Conservation (phyloP, 129 eudicot genomes). For the sunflower (Helianthus annuus) region HanXRQr2.0-SUNRISE NC_035449.2:72639137-72639636, state of each 20-base stretch:
- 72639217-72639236: slow-evolving; percentile 41
- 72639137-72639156: slow-evolving; percentile 75
- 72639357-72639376: no score
- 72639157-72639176: slow-evolving; percentile 87
- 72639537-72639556: slow-evolving; percentile 21
- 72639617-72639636: slow-evolving; percentile 26
- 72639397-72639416: no score
- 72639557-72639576: slow-evolving; percentile 13
- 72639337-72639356: no score
- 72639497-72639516: slow-evolving; percentile 79
- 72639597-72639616: slow-evolving; percentile 19
- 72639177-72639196: slow-evolving; percentile 98
- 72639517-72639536: slow-evolving; percentile 3
- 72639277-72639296: no score
- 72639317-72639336: no score
- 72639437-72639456: no score
- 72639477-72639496: slow-evolving; percentile 33
- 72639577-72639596: slow-evolving; percentile 26
- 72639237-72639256: neutral
- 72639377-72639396: no score
- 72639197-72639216: slow-evolving; percentile 96
- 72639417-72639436: no score
- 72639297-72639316: no score
- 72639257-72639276: no score
- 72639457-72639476: no score